Conservation (phyloP, 1,284 basidiomycete species). For the Cystobasidium sp. region DNA sequence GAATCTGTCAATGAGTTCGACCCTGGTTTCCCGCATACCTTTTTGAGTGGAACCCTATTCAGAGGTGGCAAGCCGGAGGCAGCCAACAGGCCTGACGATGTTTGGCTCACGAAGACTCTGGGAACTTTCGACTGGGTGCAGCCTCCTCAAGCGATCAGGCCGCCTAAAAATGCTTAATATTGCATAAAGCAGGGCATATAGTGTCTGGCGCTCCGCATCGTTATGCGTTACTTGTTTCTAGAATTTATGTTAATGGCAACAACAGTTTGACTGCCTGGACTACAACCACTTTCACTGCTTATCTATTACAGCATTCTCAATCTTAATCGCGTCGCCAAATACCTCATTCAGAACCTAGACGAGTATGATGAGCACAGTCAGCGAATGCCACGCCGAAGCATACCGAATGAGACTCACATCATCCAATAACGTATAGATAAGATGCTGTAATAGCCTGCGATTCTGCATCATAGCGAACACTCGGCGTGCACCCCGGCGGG, state of each 20-base stretch:
- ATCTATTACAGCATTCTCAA: background rate
- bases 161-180: background rate
- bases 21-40: constrained; percentile 51
- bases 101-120: background rate
- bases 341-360: constrained; percentile 31
- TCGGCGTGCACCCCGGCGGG: constrained; percentile 82
- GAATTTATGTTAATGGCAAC: too few relatives aligned
- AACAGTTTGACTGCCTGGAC: background rate
- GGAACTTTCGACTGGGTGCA: constrained; percentile 2
- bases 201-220: too few relatives aligned
- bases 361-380: background rate
- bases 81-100: constrained; percentile 1
- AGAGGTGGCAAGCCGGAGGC: constrained; percentile 6
- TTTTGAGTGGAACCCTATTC: background rate
- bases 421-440: constrained; percentile 82
- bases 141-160: background rate
- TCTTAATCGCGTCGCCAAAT: constrained; percentile 15
- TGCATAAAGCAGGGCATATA: background rate
- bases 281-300: background rate
- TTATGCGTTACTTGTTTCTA: too few relatives aligned
- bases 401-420: constrained; percentile 65
- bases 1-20: constrained; percentile 51
- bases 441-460: constrained; percentile 85
- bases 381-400: background rate
- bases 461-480: constrained; percentile 94